A percentile compares a stretch with the other conserved stretches of the same genome.
These are phyloP conservation scores for Mucor sp. DNA, from an alignment of 371 early-diverging fungal genomes.

Conservation along the genomic window DNA sequence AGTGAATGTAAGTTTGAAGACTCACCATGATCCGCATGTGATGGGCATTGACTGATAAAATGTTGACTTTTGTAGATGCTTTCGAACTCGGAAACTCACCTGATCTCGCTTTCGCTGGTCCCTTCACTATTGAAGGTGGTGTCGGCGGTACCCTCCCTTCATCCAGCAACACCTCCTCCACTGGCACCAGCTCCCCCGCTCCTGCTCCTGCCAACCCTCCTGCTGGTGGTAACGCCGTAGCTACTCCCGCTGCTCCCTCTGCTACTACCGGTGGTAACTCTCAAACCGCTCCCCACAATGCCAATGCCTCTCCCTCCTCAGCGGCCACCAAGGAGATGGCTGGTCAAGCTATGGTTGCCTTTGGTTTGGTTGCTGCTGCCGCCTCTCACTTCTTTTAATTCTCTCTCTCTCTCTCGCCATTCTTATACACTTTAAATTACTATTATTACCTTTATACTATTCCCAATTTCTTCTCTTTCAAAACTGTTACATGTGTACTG, in stretches of 20 bases:
- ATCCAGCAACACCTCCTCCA: slow-evolving; percentile 3
- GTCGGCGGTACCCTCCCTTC: slow-evolving; percentile 10
- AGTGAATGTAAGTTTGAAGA: slow-evolving; percentile 33
- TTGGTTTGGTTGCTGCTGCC: slow-evolving; percentile 20
- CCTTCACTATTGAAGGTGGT: slow-evolving; percentile 48
- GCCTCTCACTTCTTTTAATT: slow-evolving; percentile 26
- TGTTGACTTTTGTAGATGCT: slow-evolving; percentile 34
- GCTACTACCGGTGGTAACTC: slow-evolving; percentile 18
- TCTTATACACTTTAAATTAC: neutral
- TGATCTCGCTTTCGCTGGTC: slow-evolving; percentile 52
- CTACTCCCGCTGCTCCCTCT: slow-evolving; percentile 19
- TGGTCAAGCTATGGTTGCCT: slow-evolving; percentile 10
- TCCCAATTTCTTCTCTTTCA: neutral
- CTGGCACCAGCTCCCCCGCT: neutral
- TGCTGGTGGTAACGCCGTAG: neutral
- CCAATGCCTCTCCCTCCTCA: slow-evolving; percentile 11
- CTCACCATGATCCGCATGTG: neutral
- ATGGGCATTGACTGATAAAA: neutral
- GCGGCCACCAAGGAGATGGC: slow-evolving; percentile 13
- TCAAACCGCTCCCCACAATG: neutral
- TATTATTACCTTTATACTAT: slow-evolving; percentile 3
- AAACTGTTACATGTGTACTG: slow-evolving; percentile 7
- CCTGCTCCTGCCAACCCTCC: slow-evolving; percentile 15
- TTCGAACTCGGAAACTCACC: slow-evolving; percentile 52
- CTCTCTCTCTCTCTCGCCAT: neutral